Conservation (phyloP, 2,329 filamentous ascomycete genomes). For the Pyrenophora tritici-repentis region DNA sequence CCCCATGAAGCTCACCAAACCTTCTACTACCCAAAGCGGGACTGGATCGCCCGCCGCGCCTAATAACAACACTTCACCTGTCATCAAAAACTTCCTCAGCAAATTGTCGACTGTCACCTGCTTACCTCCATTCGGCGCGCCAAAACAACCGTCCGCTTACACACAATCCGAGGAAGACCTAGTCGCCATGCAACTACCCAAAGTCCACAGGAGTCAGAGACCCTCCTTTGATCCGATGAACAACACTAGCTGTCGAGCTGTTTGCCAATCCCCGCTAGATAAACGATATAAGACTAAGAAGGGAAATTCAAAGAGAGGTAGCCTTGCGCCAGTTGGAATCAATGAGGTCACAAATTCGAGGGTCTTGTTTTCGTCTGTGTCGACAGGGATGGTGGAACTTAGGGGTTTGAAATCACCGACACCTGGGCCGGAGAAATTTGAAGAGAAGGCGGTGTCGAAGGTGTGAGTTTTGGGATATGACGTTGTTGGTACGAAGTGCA, state of each 20-base stretch:
- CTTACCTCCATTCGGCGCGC: too few species aligned
- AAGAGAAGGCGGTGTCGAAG: too few species aligned
- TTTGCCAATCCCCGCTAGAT: slow-evolving; percentile 8
- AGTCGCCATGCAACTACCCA: slow-evolving; percentile 2
- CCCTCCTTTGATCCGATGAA: not conserved
- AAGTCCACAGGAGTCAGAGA: not conserved
- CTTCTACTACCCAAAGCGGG: too few species aligned
- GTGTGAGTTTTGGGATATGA: too few species aligned
- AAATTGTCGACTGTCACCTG: too few species aligned
- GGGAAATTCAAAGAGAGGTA: not conserved
- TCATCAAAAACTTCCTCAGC: not conserved
- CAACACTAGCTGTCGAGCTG: not conserved
- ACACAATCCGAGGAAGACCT: slow-evolving; percentile 8
- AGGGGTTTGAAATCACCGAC: not conserved
- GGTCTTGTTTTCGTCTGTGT: not conserved
- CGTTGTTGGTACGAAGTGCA: too few species aligned
- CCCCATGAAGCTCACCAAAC: too few species aligned
- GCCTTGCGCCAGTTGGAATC: not conserved
- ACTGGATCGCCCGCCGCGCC: too few species aligned
- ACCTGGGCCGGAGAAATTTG: too few species aligned
- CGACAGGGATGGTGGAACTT: not conserved
- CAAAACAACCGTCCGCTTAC: not conserved
- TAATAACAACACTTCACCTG: too few species aligned
- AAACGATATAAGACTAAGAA: slow-evolving; percentile 2
- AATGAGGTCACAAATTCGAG: not conserved